These are phyloP conservation scores for Aphanomyces cochlioides DNA, from an alignment of 352 stramenopile genomes.

Conservation along the genomic window DNA sequence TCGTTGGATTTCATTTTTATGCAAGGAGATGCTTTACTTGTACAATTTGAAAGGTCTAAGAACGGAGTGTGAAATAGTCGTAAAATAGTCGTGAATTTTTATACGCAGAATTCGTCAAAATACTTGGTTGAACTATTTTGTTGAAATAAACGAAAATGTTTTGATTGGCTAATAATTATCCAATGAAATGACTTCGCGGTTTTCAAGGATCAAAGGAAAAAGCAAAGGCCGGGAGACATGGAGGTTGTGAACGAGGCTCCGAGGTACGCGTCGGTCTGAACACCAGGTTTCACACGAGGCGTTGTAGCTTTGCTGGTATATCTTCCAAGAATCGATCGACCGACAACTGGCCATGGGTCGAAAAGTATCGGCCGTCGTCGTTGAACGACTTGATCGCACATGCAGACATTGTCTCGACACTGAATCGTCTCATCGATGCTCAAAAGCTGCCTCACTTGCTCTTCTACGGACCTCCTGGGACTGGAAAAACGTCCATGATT, in stretches of 20 bases:
- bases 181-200: too few relatives aligned
- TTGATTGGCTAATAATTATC: too few relatives aligned
- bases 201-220: too few relatives aligned
- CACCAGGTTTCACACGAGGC: too few relatives aligned
- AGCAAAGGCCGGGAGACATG: too few relatives aligned
- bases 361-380: conserved; percentile 96
- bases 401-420: conserved; percentile 94
- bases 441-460: conserved; percentile 96
- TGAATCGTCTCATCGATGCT: conserved; percentile 94
- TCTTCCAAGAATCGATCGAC: conserved; percentile 76
- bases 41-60: conserved; percentile 1
- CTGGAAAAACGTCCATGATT: conserved; percentile 97
- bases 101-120: too few relatives aligned
- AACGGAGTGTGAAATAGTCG: too few relatives aligned
- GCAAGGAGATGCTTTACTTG: not conserved
- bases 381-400: conserved; percentile 96
- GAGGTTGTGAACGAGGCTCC: too few relatives aligned
- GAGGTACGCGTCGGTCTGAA: too few relatives aligned
- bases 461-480: conserved; percentile 96
- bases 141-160: too few relatives aligned
- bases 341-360: conserved; percentile 94
- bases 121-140: too few relatives aligned
- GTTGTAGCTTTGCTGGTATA: conserved; percentile 68
- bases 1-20: not conserved
- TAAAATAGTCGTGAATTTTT: too few relatives aligned